These are phyloP conservation scores for Dioscorea dumetorum DNA, from an alignment of 106 monocot genomes.

Conservation along the genomic window DNA sequence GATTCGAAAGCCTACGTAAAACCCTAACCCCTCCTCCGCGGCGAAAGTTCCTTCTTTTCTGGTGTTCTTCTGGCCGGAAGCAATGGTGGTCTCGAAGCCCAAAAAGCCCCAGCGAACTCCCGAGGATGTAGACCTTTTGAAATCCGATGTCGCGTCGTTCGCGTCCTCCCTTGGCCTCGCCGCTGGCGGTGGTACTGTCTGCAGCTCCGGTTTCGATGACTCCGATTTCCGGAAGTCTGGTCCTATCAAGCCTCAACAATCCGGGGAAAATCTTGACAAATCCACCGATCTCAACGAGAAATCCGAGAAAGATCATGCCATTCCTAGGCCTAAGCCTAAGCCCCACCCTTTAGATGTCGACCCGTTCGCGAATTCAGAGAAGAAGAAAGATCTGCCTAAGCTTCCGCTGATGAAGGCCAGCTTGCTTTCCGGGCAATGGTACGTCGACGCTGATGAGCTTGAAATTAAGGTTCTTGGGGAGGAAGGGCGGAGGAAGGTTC, in stretches of 20 bases:
- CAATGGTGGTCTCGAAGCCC: slow-evolving; percentile 10
- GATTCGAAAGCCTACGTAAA: too few species aligned
- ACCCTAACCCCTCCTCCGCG: too few species aligned
- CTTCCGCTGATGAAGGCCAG: slow-evolving; percentile 54
- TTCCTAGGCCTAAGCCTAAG: slow-evolving; percentile 5
- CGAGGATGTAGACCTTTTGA: slow-evolving; percentile 41
- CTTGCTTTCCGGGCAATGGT: slow-evolving; percentile 58
- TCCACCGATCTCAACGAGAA: slow-evolving; percentile 5
- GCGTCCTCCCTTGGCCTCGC: slow-evolving; percentile 75
- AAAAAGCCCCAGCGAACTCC: slow-evolving; percentile 19
- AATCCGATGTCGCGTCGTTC: slow-evolving; percentile 75
- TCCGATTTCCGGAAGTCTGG: slow-evolving; percentile 83
- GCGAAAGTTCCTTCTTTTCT: too few species aligned
- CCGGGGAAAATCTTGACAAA: background rate
- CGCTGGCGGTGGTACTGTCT: slow-evolving; percentile 9
- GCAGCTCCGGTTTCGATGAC: slow-evolving; percentile 62
- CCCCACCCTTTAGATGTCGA: slow-evolving; percentile 57
- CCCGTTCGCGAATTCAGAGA: slow-evolving; percentile 1
- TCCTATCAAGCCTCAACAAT: slow-evolving; percentile 17
- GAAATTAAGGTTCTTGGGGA: slow-evolving; percentile 42
- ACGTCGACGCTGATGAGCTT: slow-evolving; percentile 55
- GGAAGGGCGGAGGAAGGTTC: slow-evolving; percentile 5
- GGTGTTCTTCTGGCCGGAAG: background rate
- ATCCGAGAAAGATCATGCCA: too few species aligned
- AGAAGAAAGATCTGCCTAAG: slow-evolving; percentile 7